phyloP scores from a whole-genome alignment of 1,139 yeast genomes.

The Casaregolazyma lundiana region DNA sequence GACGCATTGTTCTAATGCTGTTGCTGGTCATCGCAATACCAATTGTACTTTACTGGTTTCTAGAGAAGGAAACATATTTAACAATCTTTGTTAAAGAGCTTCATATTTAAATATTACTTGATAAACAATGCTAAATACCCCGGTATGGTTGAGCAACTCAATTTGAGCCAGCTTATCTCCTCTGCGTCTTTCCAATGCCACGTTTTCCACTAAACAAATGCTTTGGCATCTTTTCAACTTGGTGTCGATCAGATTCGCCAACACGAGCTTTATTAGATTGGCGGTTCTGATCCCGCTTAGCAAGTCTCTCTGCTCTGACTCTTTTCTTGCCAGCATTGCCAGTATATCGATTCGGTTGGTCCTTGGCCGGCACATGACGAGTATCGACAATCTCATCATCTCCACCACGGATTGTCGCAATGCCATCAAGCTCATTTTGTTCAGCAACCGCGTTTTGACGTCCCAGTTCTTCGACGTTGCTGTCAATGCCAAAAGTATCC shows the following conservation, averaged over 20 bases:
- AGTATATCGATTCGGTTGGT: slow-evolving; percentile 76
- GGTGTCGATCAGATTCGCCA: slow-evolving; percentile 95
- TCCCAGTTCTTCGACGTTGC: slow-evolving; percentile 33
- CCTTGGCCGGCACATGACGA: slow-evolving; percentile 41
- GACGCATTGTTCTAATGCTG: slow-evolving; percentile 39
- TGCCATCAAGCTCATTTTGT: slow-evolving; percentile 53
- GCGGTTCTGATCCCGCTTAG: slow-evolving; percentile 86
- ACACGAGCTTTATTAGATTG: slow-evolving; percentile 88
- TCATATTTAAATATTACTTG: neutral
- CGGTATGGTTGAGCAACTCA: neutral
- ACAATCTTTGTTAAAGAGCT: neutral
- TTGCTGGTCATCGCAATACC: no score
- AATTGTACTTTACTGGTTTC: no score
- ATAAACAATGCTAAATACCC: neutral
- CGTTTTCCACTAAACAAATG: slow-evolving; percentile 96
- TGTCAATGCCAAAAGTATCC: slow-evolving; percentile 86
- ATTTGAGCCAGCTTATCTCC: slow-evolving; percentile 40
- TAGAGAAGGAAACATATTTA: no score
- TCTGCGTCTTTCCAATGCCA: slow-evolving; percentile 74
- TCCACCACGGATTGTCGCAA: slow-evolving; percentile 66
- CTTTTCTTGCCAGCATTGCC: slow-evolving; percentile 67
- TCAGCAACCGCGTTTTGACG: slow-evolving; percentile 38
- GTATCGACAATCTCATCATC: slow-evolving; percentile 29
- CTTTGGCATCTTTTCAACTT: slow-evolving; percentile 80
- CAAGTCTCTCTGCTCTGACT: slow-evolving; percentile 81